Percentiles rank a stretch among this genome's conserved stretches.
Evolutionary conservation across 2,329 filamentous ascomycete species (phyloP).

Genomic region (Rhinocladiella similis): DNA sequence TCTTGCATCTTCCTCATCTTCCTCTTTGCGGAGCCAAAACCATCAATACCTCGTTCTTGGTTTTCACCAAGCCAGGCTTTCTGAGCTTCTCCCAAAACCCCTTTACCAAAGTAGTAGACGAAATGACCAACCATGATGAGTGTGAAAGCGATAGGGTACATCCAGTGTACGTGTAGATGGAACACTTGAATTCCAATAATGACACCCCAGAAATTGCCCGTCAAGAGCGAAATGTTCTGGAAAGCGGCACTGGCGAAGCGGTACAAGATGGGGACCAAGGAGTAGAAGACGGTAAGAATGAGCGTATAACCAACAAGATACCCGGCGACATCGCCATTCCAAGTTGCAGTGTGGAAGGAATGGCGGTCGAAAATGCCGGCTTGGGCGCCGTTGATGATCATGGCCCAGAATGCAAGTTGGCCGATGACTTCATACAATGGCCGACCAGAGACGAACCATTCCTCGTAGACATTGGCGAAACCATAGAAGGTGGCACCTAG

Average conservation of each 20-base stretch:
- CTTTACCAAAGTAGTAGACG: constrained; percentile 83
- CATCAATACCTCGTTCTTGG: constrained; percentile 78
- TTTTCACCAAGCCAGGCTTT: constrained; percentile 93
- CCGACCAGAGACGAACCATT: constrained; percentile 84
- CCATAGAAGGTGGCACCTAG: constrained; percentile 90
- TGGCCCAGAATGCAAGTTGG: constrained; percentile 84
- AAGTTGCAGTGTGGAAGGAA: constrained; percentile 65
- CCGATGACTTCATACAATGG: constrained; percentile 92
- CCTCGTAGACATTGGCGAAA: constrained; percentile 85
- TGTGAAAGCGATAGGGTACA: constrained; percentile 95
- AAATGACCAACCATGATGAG: constrained; percentile 83
- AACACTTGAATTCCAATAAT: constrained; percentile 90
- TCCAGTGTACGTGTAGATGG: constrained; percentile 73
- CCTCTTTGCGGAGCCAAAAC: constrained; percentile 81
- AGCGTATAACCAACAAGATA: constrained; percentile 91
- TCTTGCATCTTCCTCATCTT: constrained; percentile 51
- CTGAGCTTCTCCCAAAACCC: constrained; percentile 78
- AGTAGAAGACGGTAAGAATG: constrained; percentile 81
- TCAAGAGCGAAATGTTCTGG: constrained; percentile 93
- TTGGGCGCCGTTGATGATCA: constrained; percentile 88
- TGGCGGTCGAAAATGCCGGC: constrained; percentile 86
- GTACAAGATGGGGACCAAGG: constrained; percentile 80
- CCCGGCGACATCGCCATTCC: constrained; percentile 69
- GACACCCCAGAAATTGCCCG: constrained; percentile 95
- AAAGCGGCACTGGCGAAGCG: constrained; percentile 90